Evolutionary conservation across 805 yeast genomes (phyloP).

Genomic region (Teunomyces panamensis): DNA sequence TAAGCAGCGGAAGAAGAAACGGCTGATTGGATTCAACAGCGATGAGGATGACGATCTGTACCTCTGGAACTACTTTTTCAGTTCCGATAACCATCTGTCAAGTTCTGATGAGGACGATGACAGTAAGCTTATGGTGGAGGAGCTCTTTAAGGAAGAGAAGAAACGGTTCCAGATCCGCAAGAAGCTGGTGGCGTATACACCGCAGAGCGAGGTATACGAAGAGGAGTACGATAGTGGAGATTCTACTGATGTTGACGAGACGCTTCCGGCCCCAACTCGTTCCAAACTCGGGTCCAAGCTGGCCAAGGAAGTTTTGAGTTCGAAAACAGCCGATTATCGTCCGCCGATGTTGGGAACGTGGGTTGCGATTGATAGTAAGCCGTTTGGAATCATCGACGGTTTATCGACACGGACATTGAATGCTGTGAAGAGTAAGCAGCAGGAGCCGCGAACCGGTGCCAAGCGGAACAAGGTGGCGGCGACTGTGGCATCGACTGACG

Average conservation of each 20-base stretch:
- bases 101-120: slow-evolving; percentile 23
- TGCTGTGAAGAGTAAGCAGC: slow-evolving; percentile 6
- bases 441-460: slow-evolving; percentile 15
- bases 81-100: slow-evolving; percentile 37
- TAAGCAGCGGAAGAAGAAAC: slow-evolving; percentile 11
- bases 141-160: slow-evolving; percentile 18
- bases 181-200: slow-evolving; percentile 1
- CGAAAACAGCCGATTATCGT: slow-evolving; percentile 77
- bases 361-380: slow-evolving; percentile 74
- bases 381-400: slow-evolving; percentile 94
- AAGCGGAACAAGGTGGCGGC: slow-evolving; percentile 6
- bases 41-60: slow-evolving; percentile 66
- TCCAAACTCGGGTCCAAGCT: slow-evolving; percentile 64
- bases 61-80: slow-evolving; percentile 71
- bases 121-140: slow-evolving; percentile 18
- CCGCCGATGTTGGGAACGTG: slow-evolving; percentile 95
- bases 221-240: slow-evolving; percentile 65
- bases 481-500: slow-evolving; percentile 18
- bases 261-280: slow-evolving; percentile 55
- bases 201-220: slow-evolving; percentile 15
- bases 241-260: slow-evolving; percentile 90
- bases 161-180: background rate
- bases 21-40: slow-evolving; percentile 21
- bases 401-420: slow-evolving; percentile 79
- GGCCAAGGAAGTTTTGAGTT: slow-evolving; percentile 90